Percentiles rank a stretch among this genome's conserved stretches.
Evolutionary conservation across 345 rosid genomes (phyloP).

Genomic region (Euphorbia peplus): DNA sequence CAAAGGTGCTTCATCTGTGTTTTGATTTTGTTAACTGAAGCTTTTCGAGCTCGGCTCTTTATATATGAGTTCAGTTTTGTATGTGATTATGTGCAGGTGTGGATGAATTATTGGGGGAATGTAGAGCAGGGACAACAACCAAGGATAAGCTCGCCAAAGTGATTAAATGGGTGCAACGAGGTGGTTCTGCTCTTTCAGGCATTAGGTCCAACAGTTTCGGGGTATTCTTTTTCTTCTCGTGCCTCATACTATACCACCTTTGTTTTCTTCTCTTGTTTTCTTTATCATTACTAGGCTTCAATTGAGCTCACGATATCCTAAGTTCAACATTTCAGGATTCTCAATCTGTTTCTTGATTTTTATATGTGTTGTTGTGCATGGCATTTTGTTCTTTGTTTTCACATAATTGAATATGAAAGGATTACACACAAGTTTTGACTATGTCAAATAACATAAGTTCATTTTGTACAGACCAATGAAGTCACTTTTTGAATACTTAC

Average conservation of each 20-base stretch:
- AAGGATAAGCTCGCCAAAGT: constrained; percentile 46
- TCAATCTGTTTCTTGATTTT: no score
- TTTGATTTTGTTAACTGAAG: neutral
- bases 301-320: no score
- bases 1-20: constrained; percentile 19
- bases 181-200: constrained; percentile 25
- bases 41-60: neutral
- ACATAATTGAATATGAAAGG: no score
- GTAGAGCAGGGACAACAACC: constrained; percentile 26
- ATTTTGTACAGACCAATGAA: no score
- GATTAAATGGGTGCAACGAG: constrained; percentile 43
- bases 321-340: no score
- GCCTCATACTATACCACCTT: neutral
- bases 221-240: constrained; percentile 15
- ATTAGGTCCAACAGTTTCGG: constrained; percentile 8
- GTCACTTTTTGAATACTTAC: no score
- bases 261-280: no score
- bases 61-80: neutral
- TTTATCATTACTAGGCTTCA: no score
- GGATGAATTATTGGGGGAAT: constrained; percentile 31
- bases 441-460: no score
- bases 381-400: no score
- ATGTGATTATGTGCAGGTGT: constrained; percentile 22
- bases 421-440: no score
- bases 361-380: no score